Conservation (phyloP, 2,329 filamentous ascomycete species). For the Cercospora zeina region DNA sequence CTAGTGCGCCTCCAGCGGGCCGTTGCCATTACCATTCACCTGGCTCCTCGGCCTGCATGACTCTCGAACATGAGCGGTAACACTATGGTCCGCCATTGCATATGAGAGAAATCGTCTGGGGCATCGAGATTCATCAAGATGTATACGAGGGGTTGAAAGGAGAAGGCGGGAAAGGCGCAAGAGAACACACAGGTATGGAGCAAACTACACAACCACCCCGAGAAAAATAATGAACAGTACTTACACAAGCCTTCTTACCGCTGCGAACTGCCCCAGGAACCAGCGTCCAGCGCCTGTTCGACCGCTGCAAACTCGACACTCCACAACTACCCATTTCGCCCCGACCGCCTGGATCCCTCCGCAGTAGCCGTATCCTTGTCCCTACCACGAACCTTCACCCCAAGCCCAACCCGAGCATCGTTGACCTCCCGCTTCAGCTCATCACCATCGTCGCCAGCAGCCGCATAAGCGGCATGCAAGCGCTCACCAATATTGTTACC, state of each 20-base stretch:
- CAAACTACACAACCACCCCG: too few species aligned
- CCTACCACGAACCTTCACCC: neutral
- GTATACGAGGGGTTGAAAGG: too few species aligned
- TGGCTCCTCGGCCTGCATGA: too few species aligned
- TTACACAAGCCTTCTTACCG: too few species aligned
- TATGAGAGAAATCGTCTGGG: too few species aligned
- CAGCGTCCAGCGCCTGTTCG: neutral
- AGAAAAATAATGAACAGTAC: too few species aligned
- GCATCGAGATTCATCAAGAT: too few species aligned
- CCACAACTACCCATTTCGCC: neutral
- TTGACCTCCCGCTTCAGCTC: neutral
- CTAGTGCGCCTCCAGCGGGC: neutral
- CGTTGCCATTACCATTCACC: neutral
- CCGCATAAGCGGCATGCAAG: neutral
- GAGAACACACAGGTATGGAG: too few species aligned
- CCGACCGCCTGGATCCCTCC: neutral
- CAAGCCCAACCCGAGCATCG: neutral
- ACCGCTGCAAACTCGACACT: neutral
- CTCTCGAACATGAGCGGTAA: too few species aligned
- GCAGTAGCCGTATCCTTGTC: neutral
- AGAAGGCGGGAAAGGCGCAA: too few species aligned
- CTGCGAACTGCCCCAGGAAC: neutral
- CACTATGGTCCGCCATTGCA: too few species aligned
- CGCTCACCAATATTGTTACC: neutral
- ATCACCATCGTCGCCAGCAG: neutral